phyloP scores from a whole-genome alignment of 345 rosid genomes.

The Eucalyptus tenuipes region DNA sequence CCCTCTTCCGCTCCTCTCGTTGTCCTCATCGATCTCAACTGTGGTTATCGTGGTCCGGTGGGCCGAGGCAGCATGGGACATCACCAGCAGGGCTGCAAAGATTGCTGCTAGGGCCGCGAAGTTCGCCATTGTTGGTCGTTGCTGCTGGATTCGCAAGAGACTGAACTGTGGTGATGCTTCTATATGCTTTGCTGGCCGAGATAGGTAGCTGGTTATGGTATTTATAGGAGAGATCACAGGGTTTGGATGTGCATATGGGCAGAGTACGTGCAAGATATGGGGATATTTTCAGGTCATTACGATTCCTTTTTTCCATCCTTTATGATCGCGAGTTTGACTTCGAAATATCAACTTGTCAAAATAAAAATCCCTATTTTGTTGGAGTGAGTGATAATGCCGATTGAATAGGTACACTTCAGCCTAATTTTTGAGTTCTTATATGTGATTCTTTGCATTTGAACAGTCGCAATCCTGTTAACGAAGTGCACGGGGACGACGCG shows the following conservation, averaged over 20 bases:
- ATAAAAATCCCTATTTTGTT: not conserved
- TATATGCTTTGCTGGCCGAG: not conserved
- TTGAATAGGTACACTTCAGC: not conserved
- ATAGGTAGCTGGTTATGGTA: not conserved
- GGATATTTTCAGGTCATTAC: not conserved
- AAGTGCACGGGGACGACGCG: not conserved
- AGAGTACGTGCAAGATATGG: not conserved
- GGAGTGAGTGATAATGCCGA: not conserved
- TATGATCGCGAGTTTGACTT: not conserved
- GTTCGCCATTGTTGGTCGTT: not conserved
- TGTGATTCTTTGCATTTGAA: not conserved
- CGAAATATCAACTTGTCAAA: not conserved
- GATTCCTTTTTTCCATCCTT: not conserved
- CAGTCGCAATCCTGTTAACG: not conserved
- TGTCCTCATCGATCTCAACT: not conserved
- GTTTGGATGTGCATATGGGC: not conserved
- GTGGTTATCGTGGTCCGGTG: not conserved
- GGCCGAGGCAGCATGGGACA: not conserved
- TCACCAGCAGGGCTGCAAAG: not conserved
- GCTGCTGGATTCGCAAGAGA: not conserved
- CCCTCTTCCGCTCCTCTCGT: not conserved
- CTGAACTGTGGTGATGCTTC: not conserved
- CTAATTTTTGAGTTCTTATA: rapidly evolving
- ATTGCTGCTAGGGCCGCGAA: not conserved
- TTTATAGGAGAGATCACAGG: not conserved